Conservation (phyloP, 352 stramenopile species). For the Aphanomyces cochlioides region DNA sequence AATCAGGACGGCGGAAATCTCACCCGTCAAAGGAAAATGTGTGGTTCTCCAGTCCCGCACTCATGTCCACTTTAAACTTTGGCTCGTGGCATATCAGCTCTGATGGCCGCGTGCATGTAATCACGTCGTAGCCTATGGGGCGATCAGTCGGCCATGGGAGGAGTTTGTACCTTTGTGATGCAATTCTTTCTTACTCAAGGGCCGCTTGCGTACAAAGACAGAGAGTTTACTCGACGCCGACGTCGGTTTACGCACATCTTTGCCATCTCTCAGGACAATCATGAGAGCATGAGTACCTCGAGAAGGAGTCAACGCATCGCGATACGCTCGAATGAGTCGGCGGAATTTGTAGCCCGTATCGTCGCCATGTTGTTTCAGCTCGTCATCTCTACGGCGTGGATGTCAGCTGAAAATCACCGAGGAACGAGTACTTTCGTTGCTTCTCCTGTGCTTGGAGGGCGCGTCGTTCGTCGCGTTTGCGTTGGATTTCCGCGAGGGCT, state of each 20-base stretch:
- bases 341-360: constrained; percentile 75
- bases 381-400: constrained; percentile 23
- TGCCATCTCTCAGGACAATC: background rate
- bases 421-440: constrained; percentile 41
- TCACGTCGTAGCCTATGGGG: constrained; percentile 49
- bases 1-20: background rate
- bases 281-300: background rate
- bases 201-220: constrained; percentile 68
- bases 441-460: constrained; percentile 61
- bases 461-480: constrained; percentile 60
- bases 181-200: constrained; percentile 61
- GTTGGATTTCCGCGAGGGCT: constrained; percentile 62
- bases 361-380: constrained; percentile 63
- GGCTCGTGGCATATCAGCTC: constrained; percentile 69
- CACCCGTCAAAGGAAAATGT: constrained; percentile 62
- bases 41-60: constrained; percentile 65
- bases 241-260: background rate
- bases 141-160: background rate
- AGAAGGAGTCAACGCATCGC: constrained; percentile 31
- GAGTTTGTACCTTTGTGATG: constrained; percentile 42
- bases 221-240: constrained; percentile 40
- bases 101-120: constrained; percentile 39
- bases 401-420: background rate
- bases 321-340: constrained; percentile 56
- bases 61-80: constrained; percentile 69